phyloP scores from a whole-genome alignment of 1,284 basidiomycete species.

The Tremellales sp. region DNA sequence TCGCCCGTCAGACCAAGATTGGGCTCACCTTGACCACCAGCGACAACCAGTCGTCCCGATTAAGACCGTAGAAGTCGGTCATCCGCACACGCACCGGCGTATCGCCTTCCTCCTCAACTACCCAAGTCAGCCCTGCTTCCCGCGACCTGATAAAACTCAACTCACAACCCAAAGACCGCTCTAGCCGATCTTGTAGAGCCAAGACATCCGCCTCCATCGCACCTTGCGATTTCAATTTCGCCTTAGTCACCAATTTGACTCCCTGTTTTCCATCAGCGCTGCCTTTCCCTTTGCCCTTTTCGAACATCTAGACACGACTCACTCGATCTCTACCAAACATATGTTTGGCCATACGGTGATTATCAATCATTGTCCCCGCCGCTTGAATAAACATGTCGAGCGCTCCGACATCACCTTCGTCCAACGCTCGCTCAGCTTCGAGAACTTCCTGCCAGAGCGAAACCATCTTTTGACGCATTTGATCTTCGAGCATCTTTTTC shows the following conservation, averaged over 20 bases:
- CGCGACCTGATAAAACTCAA: not conserved
- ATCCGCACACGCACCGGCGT: slow-evolving; percentile 11
- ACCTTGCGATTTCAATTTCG: slow-evolving; percentile 13
- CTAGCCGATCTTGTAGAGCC: slow-evolving; percentile 44
- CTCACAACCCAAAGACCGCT: slow-evolving; percentile 39
- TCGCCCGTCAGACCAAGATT: not conserved
- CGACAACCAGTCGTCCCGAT: slow-evolving; percentile 77
- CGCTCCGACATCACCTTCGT: slow-evolving; percentile 44
- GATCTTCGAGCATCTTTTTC: slow-evolving; percentile 35
- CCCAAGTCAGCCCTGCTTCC: not conserved
- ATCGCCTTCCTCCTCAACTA: slow-evolving; percentile 37
- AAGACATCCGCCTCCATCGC: slow-evolving; percentile 29
- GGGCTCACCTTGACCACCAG: slow-evolving; percentile 73
- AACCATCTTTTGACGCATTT: slow-evolving; percentile 41
- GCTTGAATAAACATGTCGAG: slow-evolving; percentile 67
- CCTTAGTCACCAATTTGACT: not conserved
- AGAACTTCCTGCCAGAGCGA: slow-evolving; percentile 45
- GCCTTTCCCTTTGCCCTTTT: not conserved
- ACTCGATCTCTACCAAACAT: slow-evolving; percentile 75
- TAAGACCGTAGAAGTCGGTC: slow-evolving; percentile 69
- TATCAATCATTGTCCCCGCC: slow-evolving; percentile 79
- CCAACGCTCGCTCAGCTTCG: slow-evolving; percentile 42
- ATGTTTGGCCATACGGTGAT: slow-evolving; percentile 77
- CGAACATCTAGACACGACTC: slow-evolving; percentile 24
- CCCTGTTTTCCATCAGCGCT: slow-evolving; percentile 3